Evolutionary conservation across 352 stramenopile genomes (phyloP).

Genomic region (Phytopythium montanum): DNA sequence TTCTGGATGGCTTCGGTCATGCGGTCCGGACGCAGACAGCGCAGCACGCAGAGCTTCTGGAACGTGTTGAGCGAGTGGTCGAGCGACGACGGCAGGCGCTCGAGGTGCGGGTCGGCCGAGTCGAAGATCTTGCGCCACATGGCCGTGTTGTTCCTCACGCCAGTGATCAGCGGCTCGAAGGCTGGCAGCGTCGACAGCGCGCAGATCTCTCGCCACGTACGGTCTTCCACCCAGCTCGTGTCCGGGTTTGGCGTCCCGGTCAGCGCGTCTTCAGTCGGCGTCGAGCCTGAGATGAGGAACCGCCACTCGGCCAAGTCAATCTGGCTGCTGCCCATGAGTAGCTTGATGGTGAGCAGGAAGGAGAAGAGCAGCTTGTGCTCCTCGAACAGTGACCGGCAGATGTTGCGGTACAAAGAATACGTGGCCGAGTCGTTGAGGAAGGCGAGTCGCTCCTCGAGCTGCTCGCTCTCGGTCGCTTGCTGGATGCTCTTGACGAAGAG

Average conservation of each 20-base stretch:
- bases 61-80: slow-evolving; percentile 73
- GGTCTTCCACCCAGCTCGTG: slow-evolving; percentile 26
- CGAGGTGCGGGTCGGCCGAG: slow-evolving; percentile 73
- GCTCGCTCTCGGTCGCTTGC: slow-evolving; percentile 55
- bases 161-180: slow-evolving; percentile 44
- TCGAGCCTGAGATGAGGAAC: slow-evolving; percentile 91
- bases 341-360: slow-evolving; percentile 87
- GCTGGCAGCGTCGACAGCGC: slow-evolving; percentile 59
- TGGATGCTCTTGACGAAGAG: slow-evolving; percentile 91
- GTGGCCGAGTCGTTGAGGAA: slow-evolving; percentile 93
- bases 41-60: slow-evolving; percentile 78
- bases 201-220: slow-evolving; percentile 46
- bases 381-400: slow-evolving; percentile 92
- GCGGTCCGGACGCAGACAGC: slow-evolving; percentile 74
- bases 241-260: slow-evolving; percentile 22
- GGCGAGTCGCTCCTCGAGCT: slow-evolving; percentile 71
- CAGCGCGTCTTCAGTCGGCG: slow-evolving; percentile 15
- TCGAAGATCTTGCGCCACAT: slow-evolving; percentile 79
- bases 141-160: slow-evolving; percentile 28
- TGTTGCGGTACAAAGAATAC: slow-evolving; percentile 93
- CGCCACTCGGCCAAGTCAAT: slow-evolving; percentile 91
- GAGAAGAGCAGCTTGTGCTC: slow-evolving; percentile 94
- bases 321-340: slow-evolving; percentile 64
- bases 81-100: slow-evolving; percentile 58
- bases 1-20: slow-evolving; percentile 90